phyloP scores from a whole-genome alignment of 345 rosid genomes.

The Salix udensis region DNA sequence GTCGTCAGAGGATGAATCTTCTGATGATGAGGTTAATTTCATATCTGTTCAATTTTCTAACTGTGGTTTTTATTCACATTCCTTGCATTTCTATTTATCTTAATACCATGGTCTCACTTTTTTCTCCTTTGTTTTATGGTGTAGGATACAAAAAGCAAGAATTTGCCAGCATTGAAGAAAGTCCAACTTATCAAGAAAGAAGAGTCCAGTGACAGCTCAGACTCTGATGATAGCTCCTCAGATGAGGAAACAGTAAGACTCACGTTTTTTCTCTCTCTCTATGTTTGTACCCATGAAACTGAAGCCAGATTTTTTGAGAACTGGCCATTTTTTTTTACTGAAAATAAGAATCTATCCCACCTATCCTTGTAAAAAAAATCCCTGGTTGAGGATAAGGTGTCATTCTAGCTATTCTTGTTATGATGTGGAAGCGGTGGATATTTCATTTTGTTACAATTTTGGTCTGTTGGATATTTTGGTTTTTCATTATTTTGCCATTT shows the following conservation, averaged over 20 bases:
- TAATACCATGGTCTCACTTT: too few relatives aligned
- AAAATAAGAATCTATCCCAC: too few relatives aligned
- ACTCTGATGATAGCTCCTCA: conserved; percentile 7
- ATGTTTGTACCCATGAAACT: neutral
- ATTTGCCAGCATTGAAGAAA: neutral
- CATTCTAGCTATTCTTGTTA: neutral
- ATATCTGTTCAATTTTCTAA: too few relatives aligned
- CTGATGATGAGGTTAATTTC: conserved; percentile 12
- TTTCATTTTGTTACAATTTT: neutral
- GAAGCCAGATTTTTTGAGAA: too few relatives aligned
- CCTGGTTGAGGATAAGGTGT: conserved; percentile 13
- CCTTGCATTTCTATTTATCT: too few relatives aligned
- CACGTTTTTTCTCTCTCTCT: neutral
- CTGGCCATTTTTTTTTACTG: too few relatives aligned
- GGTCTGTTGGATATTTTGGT: too few relatives aligned
- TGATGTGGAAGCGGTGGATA: neutral
- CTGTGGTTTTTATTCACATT: too few relatives aligned
- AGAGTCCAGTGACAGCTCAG: conserved; percentile 2
- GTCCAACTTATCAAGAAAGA: conserved; percentile 2
- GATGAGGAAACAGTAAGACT: conserved; percentile 15
- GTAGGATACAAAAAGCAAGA: too few relatives aligned
- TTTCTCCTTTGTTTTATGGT: too few relatives aligned
- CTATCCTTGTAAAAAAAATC: neutral
- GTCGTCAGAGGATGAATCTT: conserved; percentile 18
- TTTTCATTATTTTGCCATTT: neutral